Evolutionary conservation across 2,329 filamentous ascomycete species (phyloP), one percentile per base, ranked within the genome.

Genomic region (Xylariaceae sp.): DNA sequence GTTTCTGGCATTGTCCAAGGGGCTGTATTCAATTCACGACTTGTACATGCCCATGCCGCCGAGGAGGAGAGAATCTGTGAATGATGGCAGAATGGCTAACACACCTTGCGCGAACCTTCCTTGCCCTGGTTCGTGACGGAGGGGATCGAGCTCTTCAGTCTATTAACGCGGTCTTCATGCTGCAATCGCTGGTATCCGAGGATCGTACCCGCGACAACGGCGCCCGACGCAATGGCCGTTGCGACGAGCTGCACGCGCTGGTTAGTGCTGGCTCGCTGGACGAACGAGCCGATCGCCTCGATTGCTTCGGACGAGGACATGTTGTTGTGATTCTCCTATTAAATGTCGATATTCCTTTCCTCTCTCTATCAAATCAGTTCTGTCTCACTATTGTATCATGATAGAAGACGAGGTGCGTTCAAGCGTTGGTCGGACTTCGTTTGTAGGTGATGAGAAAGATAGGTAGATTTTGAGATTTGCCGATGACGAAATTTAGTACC

Each of bases 181-280:
- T 81, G 78, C n/a, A 86, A 72, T 45, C 78, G 78, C 71, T 88
- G 86, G 66, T 84, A 86, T 17, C 83, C 82, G 11, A 88, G 73
- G 37, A 88, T 78, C 6, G 83, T 76, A n/a, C 78, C 78, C 2
- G 84, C 84, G 30, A 82, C 84, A 0, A 84, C 77, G 7, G 80
- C 81, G 15, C 84, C 85, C 0, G 85, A 88, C 11, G 84, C 75
- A 18, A 90, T 77, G 1, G 90, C 90, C 0, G 89, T 91, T 2
- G 87, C 83, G 15, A 85, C 82, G 42, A 94, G 77, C 72, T 92
- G 89, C 48, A 81, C 71, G 30, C 77, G 78, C 39, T 78, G 74
- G 66, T 74, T 80, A 45, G 75, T 73, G 47, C 78, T 68, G 4
- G 76, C 73, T 56, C 78, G 75, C 48, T 76, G 72, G 34, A 81